Evolutionary conservation across 441 rosid species (phyloP).

Genomic region (Biscutella laevigata): DNA sequence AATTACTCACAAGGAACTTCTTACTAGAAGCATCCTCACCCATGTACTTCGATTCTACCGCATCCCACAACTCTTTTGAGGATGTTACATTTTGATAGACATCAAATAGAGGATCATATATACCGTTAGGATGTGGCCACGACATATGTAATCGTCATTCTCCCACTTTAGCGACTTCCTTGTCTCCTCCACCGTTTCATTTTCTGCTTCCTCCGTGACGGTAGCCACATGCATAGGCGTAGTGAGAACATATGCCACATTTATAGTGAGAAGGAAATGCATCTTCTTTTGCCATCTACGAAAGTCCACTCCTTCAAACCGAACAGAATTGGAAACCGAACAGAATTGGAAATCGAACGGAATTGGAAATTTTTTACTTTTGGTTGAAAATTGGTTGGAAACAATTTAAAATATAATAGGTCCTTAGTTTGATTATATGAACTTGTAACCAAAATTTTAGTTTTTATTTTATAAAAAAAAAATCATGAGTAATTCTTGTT

Average conservation of each 20-base stretch:
- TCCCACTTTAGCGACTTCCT: background rate
- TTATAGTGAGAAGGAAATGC: background rate
- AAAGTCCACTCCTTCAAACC: background rate
- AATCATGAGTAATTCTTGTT: too few relatives aligned
- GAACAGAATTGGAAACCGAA: too few relatives aligned
- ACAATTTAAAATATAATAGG: too few relatives aligned
- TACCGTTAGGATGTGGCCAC: constrained; percentile 5
- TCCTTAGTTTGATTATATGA: too few relatives aligned
- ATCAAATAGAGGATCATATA: constrained; percentile 10
- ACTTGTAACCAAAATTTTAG: too few relatives aligned
- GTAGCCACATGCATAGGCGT: background rate
- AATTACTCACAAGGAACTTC: background rate
- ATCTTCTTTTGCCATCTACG: background rate
- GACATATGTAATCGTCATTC: background rate
- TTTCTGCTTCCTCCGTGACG: background rate
- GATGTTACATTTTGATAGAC: background rate
- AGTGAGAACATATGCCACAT: background rate
- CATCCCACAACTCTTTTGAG: constrained; percentile 6
- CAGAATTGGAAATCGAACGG: too few relatives aligned
- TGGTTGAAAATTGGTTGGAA: too few relatives aligned
- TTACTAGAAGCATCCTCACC: background rate
- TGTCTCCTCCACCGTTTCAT: background rate
- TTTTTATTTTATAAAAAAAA: too few relatives aligned
- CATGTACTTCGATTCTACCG: background rate
- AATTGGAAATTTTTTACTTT: too few relatives aligned